Conservation (phyloP, 768 basidiomycete species). For the Lyophyllum atratum region DNA sequence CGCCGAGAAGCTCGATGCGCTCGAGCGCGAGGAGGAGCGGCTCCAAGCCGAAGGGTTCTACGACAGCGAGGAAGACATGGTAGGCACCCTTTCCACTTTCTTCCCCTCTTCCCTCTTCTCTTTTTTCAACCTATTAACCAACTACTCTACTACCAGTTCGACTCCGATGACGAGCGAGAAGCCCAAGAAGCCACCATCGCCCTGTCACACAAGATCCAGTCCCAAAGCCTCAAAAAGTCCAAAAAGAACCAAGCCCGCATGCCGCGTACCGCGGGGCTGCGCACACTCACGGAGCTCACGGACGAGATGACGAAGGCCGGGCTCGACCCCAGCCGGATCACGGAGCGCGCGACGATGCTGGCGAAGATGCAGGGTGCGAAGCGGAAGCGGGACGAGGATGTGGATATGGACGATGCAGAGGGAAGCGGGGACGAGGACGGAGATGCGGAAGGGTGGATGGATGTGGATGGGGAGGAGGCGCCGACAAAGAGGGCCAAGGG, state of each 20-base stretch:
- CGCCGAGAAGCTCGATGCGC: conserved; percentile 92
- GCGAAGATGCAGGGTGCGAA: conserved; percentile 74
- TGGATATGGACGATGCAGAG: conserved; percentile 50
- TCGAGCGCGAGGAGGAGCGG: conserved; percentile 95
- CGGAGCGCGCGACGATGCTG: conserved; percentile 84
- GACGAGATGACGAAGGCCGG: conserved; percentile 84
- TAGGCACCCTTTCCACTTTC: conserved; percentile 41
- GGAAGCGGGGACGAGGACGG: conserved; percentile 41
- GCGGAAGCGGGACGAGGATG: conserved; percentile 68
- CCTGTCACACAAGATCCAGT: conserved; percentile 66
- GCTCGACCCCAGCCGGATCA: conserved; percentile 82
- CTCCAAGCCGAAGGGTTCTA: conserved; percentile 97
- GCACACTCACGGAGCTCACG: conserved; percentile 75
- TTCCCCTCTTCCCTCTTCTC: neutral
- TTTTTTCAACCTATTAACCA: neutral
- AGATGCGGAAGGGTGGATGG: conserved; percentile 47
- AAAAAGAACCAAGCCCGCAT: conserved; percentile 82
- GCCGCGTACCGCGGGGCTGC: conserved; percentile 75
- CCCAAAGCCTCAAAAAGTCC: conserved; percentile 81
- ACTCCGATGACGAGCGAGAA: conserved; percentile 81
- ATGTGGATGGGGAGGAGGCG: conserved; percentile 48
- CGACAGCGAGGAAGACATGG: conserved; percentile 85
- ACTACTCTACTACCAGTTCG: conserved; percentile 38
- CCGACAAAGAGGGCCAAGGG: conserved; percentile 65
- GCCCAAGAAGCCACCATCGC: conserved; percentile 59